Evolutionary conservation across 352 stramenopile species (phyloP).

Genomic region (Blastocystis sp.): DNA sequence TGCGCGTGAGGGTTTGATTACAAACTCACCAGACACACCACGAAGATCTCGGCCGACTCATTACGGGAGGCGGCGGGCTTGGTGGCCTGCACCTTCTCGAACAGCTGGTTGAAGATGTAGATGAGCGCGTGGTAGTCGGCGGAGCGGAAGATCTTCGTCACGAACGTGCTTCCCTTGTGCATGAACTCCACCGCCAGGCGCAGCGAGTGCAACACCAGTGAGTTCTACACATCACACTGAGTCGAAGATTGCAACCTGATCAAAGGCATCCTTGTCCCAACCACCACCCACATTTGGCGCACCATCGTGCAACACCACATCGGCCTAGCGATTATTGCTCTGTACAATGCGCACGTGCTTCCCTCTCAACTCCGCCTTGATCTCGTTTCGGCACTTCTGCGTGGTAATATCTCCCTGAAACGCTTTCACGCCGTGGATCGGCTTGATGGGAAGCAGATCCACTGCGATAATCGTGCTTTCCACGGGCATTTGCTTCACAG

Average conservation of each 20-base stretch:
- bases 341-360: slow-evolving; percentile 75
- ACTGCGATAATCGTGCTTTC: slow-evolving; percentile 89
- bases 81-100: slow-evolving; percentile 91
- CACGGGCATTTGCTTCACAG: slow-evolving; percentile 75
- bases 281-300: slow-evolving; percentile 95
- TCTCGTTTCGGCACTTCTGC: slow-evolving; percentile 81
- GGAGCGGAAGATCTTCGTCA: slow-evolving; percentile 79
- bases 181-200: slow-evolving; percentile 95
- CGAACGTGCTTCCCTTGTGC: slow-evolving; percentile 77
- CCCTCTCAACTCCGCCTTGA: slow-evolving; percentile 86
- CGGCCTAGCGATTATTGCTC: slow-evolving; percentile 73
- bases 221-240: slow-evolving; percentile 76
- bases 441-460: slow-evolving; percentile 94
- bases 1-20: neutral
- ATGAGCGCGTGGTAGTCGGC: slow-evolving; percentile 96
- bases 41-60: slow-evolving; percentile 99
- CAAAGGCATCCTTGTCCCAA: slow-evolving; percentile 96
- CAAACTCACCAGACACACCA: slow-evolving; percentile 83
- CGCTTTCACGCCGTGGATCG: slow-evolving; percentile 91
- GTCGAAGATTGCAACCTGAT: slow-evolving; percentile 77
- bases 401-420: slow-evolving; percentile 93
- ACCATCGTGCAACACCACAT: slow-evolving; percentile 97
- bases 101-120: slow-evolving; percentile 98
- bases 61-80: slow-evolving; percentile 94
- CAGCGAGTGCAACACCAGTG: slow-evolving; percentile 90